These are phyloP conservation scores for Aspergillus quadricinctus DNA, from an alignment of 2,329 filamentous ascomycete genomes.

Conservation along the genomic window DNA sequence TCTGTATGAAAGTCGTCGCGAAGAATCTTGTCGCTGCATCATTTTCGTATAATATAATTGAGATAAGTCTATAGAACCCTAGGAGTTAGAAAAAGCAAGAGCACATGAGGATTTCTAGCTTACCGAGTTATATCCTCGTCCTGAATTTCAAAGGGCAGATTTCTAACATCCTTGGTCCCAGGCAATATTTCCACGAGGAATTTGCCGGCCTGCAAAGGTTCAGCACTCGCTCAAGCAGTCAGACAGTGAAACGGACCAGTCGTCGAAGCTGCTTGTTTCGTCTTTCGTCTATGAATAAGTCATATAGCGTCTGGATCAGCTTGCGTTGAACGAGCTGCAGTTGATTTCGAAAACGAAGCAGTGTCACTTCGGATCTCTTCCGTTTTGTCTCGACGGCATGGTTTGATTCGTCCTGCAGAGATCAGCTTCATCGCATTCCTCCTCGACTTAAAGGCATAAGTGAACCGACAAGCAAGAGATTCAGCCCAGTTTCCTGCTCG, in stretches of 20 bases:
- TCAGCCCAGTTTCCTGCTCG: constrained; percentile 10
- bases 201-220: constrained; percentile 11
- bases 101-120: not conserved
- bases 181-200: constrained; percentile 18
- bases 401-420: constrained; percentile 9
- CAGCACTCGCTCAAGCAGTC: not conserved
- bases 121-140: constrained; percentile 1
- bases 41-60: constrained; percentile 7
- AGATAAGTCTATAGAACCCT: constrained; percentile 4
- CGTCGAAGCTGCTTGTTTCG: constrained; percentile 3
- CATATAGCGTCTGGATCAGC: constrained; percentile 1
- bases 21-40: constrained; percentile 17
- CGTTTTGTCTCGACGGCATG: not conserved
- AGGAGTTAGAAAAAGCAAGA: not conserved
- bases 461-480: constrained; percentile 14
- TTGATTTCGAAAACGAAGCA: not conserved
- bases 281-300: constrained; percentile 7
- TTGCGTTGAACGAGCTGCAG: constrained; percentile 2
- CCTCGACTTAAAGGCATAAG: not conserved
- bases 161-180: constrained; percentile 7
- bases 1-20: constrained; percentile 16
- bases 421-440: constrained; percentile 2
- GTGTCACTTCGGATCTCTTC: constrained; percentile 1
- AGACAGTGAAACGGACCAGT: constrained; percentile 13
- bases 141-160: not conserved